A percentile compares a stretch with the other conserved stretches of the same genome.
These are phyloP conservation scores for Cotoneaster glaucophyllus DNA, from an alignment of 306 rosid species.

Conservation along the genomic window DNA sequence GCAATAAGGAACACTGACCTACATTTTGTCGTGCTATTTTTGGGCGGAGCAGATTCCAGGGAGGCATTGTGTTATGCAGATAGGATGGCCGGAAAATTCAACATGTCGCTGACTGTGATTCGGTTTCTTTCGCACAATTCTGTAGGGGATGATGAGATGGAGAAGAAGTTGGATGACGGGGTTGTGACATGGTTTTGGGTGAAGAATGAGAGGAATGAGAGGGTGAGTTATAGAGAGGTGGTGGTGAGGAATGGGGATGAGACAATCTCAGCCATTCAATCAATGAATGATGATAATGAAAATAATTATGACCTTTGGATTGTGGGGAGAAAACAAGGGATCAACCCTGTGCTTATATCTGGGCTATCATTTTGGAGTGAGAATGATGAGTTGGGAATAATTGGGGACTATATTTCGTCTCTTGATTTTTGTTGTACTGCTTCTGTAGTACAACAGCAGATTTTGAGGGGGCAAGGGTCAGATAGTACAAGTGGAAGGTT, in stretches of 20 bases:
- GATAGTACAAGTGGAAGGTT: neutral
- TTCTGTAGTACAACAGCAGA: slow-evolving; percentile 70
- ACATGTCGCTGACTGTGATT: slow-evolving; percentile 40
- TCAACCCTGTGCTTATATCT: slow-evolving; percentile 49
- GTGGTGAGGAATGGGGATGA: slow-evolving; percentile 58
- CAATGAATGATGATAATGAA: slow-evolving; percentile 30
- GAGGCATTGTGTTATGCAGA: slow-evolving; percentile 76
- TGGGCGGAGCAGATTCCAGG: slow-evolving; percentile 72
- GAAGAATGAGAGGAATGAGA: slow-evolving; percentile 54
- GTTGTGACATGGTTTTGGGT: slow-evolving; percentile 83
- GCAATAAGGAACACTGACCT: neutral
- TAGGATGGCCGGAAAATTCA: slow-evolving; percentile 29
- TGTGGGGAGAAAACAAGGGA: slow-evolving; percentile 69
- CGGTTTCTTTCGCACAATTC: slow-evolving; percentile 42
- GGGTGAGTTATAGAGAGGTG: slow-evolving; percentile 58
- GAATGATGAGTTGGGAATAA: slow-evolving; percentile 51
- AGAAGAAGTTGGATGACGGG: slow-evolving; percentile 87
- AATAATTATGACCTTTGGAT: slow-evolving; percentile 48
- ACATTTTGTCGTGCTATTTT: slow-evolving; percentile 34
- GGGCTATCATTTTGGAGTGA: slow-evolving; percentile 66
- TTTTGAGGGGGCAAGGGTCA: slow-evolving; percentile 35
- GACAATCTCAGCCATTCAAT: slow-evolving; percentile 46
- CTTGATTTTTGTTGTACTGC: slow-evolving; percentile 47
- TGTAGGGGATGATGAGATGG: slow-evolving; percentile 47
- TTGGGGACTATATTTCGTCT: slow-evolving; percentile 69